Evolutionary conservation across 768 basidiomycete genomes (phyloP), one percentile per base, ranked within the genome.

Genomic region (Lactarius sanguifluus): DNA sequence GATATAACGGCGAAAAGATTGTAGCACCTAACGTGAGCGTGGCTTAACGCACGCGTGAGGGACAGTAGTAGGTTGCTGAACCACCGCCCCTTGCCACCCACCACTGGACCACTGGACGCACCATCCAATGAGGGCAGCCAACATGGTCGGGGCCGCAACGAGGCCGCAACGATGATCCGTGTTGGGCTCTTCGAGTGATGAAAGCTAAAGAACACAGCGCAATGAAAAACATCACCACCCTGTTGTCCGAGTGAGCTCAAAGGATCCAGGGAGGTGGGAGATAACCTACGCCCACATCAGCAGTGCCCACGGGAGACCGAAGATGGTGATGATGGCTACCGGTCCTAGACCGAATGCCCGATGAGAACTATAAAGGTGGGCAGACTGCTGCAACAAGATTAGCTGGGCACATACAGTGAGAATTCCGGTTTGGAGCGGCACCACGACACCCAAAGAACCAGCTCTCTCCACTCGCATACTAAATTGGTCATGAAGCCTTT

Each of bases 281-380:
- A 25, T 23, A 7, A 79, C 84, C 74, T 70, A 85, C 85, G 79
- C 80, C 85, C 85, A 86, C 77, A 86, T 80, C 47, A 86, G 76
- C 36, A 52, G 50, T 52, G 23, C 50, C 15, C 50, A 52, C 50
- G 50, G 50, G 25, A 52, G 50, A 28, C 25, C 25, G 50, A 52
- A 5, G 50, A 25, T 25, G n/a, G 25, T 52, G 50, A 25, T 25
- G 23, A 52, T 52, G 23, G 50, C 50, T 23, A 52, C 4, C 5
- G 47, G 23, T 50, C 25, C 47, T 13, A 50, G 23, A 25, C 23
- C 47, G 13, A 50, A 8, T 25, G 10, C 25, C 12, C 5, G 23
- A 16, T 52, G 50, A 6, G 2, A 5, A 15, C 13, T 16, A 4
- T 66, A 55, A 16, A 78, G 61, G 54, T 69, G 76, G 15, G 66